Percentiles rank a stretch among this genome's conserved stretches.
These are phyloP conservation scores for Aureococcus anophagefferens DNA, from an alignment of 108 stramenopile species.

Conservation along the genomic window DNA sequence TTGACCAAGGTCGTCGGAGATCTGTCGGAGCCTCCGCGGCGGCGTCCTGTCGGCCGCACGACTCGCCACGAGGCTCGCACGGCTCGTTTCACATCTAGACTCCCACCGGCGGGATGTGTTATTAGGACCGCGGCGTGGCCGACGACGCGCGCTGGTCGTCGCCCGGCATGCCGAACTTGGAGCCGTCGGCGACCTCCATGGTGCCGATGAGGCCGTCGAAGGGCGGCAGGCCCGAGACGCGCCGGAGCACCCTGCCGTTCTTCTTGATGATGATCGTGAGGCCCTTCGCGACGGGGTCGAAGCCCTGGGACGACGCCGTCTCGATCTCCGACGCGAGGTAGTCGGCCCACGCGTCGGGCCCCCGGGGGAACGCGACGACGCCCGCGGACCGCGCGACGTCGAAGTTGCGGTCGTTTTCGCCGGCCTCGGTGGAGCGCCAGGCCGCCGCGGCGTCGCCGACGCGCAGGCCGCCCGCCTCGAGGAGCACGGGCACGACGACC, in stretches of 20 bases:
- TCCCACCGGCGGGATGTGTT: too few relatives aligned
- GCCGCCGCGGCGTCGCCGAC: conserved; percentile 33
- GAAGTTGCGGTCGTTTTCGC: conserved; percentile 45
- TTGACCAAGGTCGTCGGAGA: too few relatives aligned
- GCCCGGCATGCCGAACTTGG: conserved; percentile 46
- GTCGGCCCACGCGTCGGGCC: conserved; percentile 46
- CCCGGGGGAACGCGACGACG: conserved; percentile 54
- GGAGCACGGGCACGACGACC: conserved; percentile 59
- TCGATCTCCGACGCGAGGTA: conserved; percentile 56
- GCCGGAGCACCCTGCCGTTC: conserved; percentile 62
- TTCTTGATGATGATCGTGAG: conserved; percentile 65
- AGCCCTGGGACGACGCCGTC: conserved; percentile 61
- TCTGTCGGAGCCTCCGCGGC: too few relatives aligned
- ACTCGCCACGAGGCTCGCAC: too few relatives aligned
- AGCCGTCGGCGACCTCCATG: conserved; percentile 69
- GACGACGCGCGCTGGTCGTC: too few relatives aligned
- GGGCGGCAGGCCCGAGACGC: conserved; percentile 63
- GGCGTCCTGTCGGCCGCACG: too few relatives aligned
- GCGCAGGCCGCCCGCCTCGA: conserved; percentile 22
- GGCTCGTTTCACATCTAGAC: too few relatives aligned
- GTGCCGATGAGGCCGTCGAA: conserved; percentile 49
- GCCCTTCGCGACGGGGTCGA: conserved; percentile 62
- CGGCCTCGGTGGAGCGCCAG: conserved; percentile 41
- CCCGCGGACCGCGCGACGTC: conserved; percentile 47
- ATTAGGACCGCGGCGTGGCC: too few relatives aligned